phyloP scores from a whole-genome alignment of 2,329 filamentous ascomycete genomes.

The Dendryphion nanum region DNA sequence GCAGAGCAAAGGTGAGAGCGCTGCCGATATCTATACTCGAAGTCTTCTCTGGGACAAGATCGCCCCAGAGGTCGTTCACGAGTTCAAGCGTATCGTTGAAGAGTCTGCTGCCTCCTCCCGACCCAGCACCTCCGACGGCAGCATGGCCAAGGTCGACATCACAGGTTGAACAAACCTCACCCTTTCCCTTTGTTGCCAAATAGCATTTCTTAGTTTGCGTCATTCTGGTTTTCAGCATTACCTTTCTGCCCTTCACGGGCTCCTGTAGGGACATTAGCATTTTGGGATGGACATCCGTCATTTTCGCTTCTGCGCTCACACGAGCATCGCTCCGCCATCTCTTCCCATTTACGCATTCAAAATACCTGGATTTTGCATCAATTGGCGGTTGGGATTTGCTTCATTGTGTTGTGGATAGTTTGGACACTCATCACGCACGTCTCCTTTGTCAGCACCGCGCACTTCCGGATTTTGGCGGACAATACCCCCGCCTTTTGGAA shows the following conservation, averaged over 20 bases:
- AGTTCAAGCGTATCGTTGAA: slow-evolving; percentile 88
- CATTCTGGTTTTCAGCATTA: slow-evolving; percentile 19
- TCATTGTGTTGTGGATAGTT: slow-evolving; percentile 16
- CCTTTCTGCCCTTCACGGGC: slow-evolving; percentile 24
- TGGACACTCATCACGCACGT: slow-evolving; percentile 13
- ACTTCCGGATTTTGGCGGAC: neutral
- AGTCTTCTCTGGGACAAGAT: slow-evolving; percentile 94
- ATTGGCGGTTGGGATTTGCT: slow-evolving; percentile 23
- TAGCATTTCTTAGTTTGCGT: no score
- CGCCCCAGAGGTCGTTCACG: slow-evolving; percentile 83
- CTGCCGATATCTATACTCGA: slow-evolving; percentile 87
- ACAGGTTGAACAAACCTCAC: slow-evolving; percentile 18
- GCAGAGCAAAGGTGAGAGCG: slow-evolving; percentile 65
- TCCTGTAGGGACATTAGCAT: slow-evolving; percentile 36
- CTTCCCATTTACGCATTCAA: slow-evolving; percentile 8
- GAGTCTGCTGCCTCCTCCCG: slow-evolving; percentile 56
- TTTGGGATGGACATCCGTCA: slow-evolving; percentile 26
- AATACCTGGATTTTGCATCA: slow-evolving; percentile 22
- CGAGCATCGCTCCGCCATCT: slow-evolving; percentile 18
- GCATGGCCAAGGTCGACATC: slow-evolving; percentile 25
- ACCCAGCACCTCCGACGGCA: slow-evolving; percentile 31
- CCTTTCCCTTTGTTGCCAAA: slow-evolving; percentile 11
- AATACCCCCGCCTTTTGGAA: no score
- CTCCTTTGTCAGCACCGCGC: slow-evolving; percentile 6
- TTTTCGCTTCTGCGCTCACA: slow-evolving; percentile 14